A percentile compares a stretch with the other conserved stretches of the same genome.
Evolutionary conservation across 2,329 filamentous ascomycete genomes (phyloP).

Genomic region (Penicillium sp.): DNA sequence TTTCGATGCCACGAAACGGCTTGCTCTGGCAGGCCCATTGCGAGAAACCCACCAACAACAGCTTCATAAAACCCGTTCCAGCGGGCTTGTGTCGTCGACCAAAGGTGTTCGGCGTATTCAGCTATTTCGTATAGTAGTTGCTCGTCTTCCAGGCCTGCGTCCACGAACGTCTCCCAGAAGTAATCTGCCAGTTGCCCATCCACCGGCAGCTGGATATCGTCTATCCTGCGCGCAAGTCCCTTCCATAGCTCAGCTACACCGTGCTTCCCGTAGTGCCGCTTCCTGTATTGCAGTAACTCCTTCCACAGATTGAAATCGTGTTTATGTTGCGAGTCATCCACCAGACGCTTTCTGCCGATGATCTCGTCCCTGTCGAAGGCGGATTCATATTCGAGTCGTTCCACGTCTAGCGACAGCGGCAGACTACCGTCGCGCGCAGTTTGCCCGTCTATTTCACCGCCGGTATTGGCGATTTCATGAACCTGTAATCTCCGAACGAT

Average conservation of each 20-base stretch:
- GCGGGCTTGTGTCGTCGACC: conserved; percentile 34
- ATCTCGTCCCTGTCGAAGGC: conserved; percentile 32
- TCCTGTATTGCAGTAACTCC: conserved; percentile 41
- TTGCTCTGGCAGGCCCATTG: conserved; percentile 24
- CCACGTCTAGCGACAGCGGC: conserved; percentile 25
- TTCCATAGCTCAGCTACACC: conserved; percentile 42
- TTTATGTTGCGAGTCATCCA: conserved; percentile 30
- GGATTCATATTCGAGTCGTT: conserved; percentile 40
- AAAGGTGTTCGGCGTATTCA: conserved; percentile 38
- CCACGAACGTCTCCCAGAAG: conserved; percentile 40
- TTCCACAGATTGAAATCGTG: conserved; percentile 43
- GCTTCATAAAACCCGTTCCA: conserved; percentile 35
- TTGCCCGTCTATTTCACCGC: conserved; percentile 5
- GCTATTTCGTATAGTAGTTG: conserved; percentile 30
- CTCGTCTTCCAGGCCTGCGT: conserved; percentile 31
- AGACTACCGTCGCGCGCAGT: background rate
- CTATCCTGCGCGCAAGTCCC: conserved; percentile 30
- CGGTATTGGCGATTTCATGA: conserved; percentile 24
- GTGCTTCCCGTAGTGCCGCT: conserved; percentile 39
- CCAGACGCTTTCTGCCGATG: conserved; percentile 33
- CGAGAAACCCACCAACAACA: conserved; percentile 35
- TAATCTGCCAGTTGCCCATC: conserved; percentile 34
- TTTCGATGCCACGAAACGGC: conserved; percentile 36
- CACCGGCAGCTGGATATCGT: conserved; percentile 32
- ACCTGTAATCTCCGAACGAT: conserved; percentile 20